These are phyloP conservation scores for Xylaria sp. DNA, from an alignment of 2,329 filamentous ascomycete species.

Conservation along the genomic window DNA sequence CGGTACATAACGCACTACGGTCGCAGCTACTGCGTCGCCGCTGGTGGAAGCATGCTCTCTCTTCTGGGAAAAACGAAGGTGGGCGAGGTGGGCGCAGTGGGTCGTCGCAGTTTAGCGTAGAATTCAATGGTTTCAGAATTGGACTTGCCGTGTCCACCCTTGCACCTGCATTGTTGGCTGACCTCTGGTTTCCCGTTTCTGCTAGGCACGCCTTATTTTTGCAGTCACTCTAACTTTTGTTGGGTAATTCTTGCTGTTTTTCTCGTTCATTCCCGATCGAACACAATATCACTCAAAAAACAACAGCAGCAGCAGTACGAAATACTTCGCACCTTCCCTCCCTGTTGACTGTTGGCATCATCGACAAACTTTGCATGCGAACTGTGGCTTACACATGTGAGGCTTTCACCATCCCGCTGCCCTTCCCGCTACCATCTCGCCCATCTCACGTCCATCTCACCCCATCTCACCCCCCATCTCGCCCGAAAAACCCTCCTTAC, in stretches of 20 bases:
- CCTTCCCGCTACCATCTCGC: constrained; percentile 4
- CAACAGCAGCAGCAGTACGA: not conserved
- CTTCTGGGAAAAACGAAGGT: not conserved
- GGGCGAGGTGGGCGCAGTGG: not conserved
- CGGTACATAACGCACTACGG: too few relatives aligned
- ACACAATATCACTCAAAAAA: not conserved
- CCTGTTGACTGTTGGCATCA: not conserved
- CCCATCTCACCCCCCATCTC: too few relatives aligned
- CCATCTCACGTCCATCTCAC: too few relatives aligned
- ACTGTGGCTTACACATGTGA: constrained; percentile 16
- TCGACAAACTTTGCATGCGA: too few relatives aligned
- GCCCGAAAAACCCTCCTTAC: constrained; percentile 13
- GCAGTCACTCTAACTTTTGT: not conserved
- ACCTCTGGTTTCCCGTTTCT: not conserved
- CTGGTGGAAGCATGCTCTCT: too few relatives aligned
- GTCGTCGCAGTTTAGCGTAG: not conserved
- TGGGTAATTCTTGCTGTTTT: not conserved
- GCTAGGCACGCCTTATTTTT: not conserved
- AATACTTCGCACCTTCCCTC: not conserved
- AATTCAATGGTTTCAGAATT: not conserved
- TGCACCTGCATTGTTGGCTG: not conserved
- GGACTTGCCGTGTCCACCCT: not conserved
- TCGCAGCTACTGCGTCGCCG: too few relatives aligned
- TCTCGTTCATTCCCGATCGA: not conserved
- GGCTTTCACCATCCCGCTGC: constrained; percentile 1